Conservation (phyloP, 1,284 basidiomycete species). For the Xerocomus minutiporus region DNA sequence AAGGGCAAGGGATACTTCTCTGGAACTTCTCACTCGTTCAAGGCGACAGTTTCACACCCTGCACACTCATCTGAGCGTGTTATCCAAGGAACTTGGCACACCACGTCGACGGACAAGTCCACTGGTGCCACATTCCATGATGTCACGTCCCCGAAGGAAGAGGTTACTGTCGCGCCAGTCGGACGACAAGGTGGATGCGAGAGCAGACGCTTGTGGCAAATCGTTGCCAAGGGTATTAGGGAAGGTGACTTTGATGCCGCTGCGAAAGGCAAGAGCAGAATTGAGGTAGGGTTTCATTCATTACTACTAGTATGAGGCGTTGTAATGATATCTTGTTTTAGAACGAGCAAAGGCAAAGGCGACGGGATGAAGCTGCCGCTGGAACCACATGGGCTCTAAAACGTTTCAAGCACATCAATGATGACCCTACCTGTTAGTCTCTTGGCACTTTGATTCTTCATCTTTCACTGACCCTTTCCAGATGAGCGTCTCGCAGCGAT, state of each 20-base stretch:
- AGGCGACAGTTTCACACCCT: conserved; percentile 64
- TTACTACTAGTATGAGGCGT: neutral
- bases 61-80: conserved; percentile 39
- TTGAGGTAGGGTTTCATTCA: conserved; percentile 61
- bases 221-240: conserved; percentile 87
- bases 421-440: conserved; percentile 66
- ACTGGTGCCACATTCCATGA: conserved; percentile 56
- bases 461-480: conserved; percentile 26
- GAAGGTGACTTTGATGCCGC: conserved; percentile 92
- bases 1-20: conserved; percentile 94
- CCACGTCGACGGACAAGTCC: conserved; percentile 51
- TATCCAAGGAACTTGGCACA: conserved; percentile 89
- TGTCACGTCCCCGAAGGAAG: conserved; percentile 62
- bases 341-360: conserved; percentile 89
- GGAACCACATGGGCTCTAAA: conserved; percentile 73
- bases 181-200: conserved; percentile 80
- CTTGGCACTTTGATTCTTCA: neutral
- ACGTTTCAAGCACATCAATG: conserved; percentile 68
- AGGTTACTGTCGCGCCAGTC: conserved; percentile 59
- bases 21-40: conserved; percentile 91
- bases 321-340: conserved; percentile 27
- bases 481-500: conserved; percentile 58
- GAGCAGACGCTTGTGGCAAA: conserved; percentile 81
- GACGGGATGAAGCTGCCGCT: conserved; percentile 77
- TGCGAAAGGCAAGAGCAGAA: conserved; percentile 82